phyloP scores from a whole-genome alignment of 179 eudicot genomes.

The Patellifolia procumbens region DNA sequence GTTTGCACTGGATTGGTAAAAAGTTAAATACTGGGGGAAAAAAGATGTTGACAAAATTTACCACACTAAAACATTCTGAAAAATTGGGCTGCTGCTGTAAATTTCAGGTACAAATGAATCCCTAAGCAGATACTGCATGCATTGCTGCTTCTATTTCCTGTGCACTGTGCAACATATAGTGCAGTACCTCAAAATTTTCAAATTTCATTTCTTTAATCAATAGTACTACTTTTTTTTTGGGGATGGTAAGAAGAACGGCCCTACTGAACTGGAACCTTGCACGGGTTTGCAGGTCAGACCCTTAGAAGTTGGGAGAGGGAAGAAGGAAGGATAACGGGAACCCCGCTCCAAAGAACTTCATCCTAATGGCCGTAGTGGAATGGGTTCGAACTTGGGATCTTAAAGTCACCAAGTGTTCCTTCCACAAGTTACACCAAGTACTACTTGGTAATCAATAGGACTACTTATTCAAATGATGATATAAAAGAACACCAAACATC shows the following conservation, averaged over 20 bases:
- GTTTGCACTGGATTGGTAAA: slow-evolving; percentile 30
- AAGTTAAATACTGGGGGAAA: background rate
- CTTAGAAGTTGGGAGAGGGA: too few species aligned
- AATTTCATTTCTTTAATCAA: background rate
- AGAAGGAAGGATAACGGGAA: too few species aligned
- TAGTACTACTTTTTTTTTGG: too few species aligned
- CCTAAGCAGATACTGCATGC: slow-evolving; percentile 22
- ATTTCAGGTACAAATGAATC: slow-evolving; percentile 23
- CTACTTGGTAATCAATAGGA: too few species aligned
- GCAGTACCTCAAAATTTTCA: background rate
- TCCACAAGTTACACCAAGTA: too few species aligned
- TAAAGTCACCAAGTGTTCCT: too few species aligned
- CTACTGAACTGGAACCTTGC: too few species aligned
- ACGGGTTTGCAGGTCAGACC: too few species aligned
- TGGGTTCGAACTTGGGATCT: too few species aligned
- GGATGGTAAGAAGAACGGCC: too few species aligned
- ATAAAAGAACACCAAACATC: slow-evolving; percentile 23
- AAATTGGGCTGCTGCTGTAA: background rate
- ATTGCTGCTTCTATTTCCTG: background rate
- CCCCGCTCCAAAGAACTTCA: too few species aligned
- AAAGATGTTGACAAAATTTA: slow-evolving; percentile 27
- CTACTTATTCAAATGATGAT: slow-evolving; percentile 21
- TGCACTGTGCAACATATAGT: background rate
- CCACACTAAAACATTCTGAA: slow-evolving; percentile 7
- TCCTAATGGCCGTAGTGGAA: too few species aligned